Percentiles rank a stretch among this genome's conserved stretches.
These are phyloP conservation scores for Phoma sp. DNA, from an alignment of 2,329 filamentous ascomycete species.

Conservation along the genomic window DNA sequence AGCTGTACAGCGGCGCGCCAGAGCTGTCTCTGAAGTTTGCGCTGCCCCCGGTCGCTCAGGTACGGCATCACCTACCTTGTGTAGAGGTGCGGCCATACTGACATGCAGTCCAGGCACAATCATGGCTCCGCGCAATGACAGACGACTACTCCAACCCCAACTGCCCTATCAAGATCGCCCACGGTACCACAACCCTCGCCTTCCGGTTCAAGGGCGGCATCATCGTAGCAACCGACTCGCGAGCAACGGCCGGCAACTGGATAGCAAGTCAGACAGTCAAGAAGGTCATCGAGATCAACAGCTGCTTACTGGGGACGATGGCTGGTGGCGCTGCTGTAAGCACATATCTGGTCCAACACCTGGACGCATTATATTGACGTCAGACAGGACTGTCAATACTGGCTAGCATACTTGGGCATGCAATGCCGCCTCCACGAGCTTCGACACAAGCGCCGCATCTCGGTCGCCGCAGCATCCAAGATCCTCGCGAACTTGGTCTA, in stretches of 20 bases:
- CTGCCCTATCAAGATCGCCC: conserved; percentile 98
- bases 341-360: neutral
- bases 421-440: conserved; percentile 99
- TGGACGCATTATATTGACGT: conserved; percentile 23
- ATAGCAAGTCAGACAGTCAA: conserved; percentile 99
- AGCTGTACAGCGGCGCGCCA: conserved; percentile 71
- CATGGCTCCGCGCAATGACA: conserved; percentile 95
- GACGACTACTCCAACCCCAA: conserved; percentile 96
- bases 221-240: conserved; percentile 96
- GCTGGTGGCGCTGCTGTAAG: conserved; percentile 90
- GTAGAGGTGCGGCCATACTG: neutral
- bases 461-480: conserved; percentile 95
- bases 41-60: conserved; percentile 90
- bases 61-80: conserved; percentile 50
- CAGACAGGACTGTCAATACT: conserved; percentile 92
- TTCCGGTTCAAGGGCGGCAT: conserved; percentile 99
- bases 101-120: conserved; percentile 71
- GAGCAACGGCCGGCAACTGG: conserved; percentile 97
- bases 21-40: conserved; percentile 91
- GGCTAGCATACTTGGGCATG: conserved; percentile 98
- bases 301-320: conserved; percentile 93
- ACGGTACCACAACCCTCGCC: conserved; percentile 96
- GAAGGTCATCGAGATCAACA: conserved; percentile 99
- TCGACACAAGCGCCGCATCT: conserved; percentile 98
- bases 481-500: conserved; percentile 98